phyloP scores from a whole-genome alignment of 75 land plant species.

The Cunninghamia lanceolata region DNA sequence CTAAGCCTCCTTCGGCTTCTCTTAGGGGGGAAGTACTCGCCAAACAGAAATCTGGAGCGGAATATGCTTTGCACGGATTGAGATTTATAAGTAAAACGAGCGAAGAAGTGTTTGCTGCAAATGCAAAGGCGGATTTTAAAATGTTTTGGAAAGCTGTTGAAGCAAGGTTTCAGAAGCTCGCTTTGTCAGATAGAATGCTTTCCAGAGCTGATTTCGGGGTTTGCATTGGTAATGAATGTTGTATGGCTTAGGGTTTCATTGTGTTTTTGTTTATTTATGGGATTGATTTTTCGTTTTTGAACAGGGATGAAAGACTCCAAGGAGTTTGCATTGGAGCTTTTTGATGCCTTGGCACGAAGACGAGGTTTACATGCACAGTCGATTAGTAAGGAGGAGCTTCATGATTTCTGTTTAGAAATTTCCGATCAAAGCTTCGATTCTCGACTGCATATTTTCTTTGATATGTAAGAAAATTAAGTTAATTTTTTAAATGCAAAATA shows the following conservation, averaged over 20 bases:
- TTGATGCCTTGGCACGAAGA: constrained; percentile 29
- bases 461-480: constrained; percentile 16
- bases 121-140: neutral
- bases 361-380: neutral
- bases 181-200: constrained; percentile 13
- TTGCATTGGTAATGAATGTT: constrained; percentile 28
- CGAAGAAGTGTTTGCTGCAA: neutral
- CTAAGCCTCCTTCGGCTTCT: constrained; percentile 47
- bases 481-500: neutral
- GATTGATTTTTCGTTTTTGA: neutral
- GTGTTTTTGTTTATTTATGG: no score
- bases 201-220: constrained; percentile 27
- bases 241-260: neutral
- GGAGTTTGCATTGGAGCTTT: constrained; percentile 32
- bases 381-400: constrained; percentile 20
- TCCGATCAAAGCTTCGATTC: constrained; percentile 32
- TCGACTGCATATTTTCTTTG: constrained; percentile 32
- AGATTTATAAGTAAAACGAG: constrained; percentile 24
- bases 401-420: constrained; percentile 20
- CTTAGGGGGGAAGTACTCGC: constrained; percentile 25
- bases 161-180: constrained; percentile 24
- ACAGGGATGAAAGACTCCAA: constrained; percentile 32
- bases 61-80: constrained; percentile 23
- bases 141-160: constrained; percentile 26
- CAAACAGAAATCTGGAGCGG: constrained; percentile 25